Conservation (phyloP, 495 filamentous ascomycete species). For the Penicillium verhagenii region DNA sequence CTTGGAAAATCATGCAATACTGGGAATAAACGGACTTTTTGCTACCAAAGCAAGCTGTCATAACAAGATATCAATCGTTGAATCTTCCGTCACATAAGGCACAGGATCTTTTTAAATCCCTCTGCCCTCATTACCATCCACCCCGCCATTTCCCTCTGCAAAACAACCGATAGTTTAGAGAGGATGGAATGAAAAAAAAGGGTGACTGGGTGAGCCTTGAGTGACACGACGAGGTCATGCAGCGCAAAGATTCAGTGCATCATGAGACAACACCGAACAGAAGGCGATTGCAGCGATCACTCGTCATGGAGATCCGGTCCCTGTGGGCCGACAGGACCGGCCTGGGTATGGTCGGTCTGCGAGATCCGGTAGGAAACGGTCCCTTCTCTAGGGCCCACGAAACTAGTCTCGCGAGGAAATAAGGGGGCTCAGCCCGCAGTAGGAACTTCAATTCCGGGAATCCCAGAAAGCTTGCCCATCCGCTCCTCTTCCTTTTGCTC, state of each 20-base stretch:
- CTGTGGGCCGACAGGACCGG: slow-evolving; percentile 22
- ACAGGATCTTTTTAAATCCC: slow-evolving; percentile 14
- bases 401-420: slow-evolving; percentile 22
- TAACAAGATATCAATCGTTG: slow-evolving; percentile 35
- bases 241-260: slow-evolving; percentile 11
- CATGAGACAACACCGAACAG: slow-evolving; percentile 4
- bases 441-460: slow-evolving; percentile 23
- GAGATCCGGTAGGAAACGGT: slow-evolving; percentile 20
- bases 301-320: slow-evolving; percentile 27
- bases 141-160: slow-evolving; percentile 8
- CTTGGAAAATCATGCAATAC: slow-evolving; percentile 9
- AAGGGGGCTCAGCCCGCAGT: slow-evolving; percentile 31
- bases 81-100: slow-evolving; percentile 29
- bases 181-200: not conserved
- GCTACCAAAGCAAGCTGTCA: slow-evolving; percentile 33
- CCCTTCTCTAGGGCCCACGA: slow-evolving; percentile 32
- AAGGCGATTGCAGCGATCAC: slow-evolving; percentile 21
- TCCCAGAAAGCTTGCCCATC: slow-evolving; percentile 35
- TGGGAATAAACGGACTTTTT: slow-evolving; percentile 34
- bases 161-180: not conserved
- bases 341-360: slow-evolving; percentile 22
- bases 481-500: slow-evolving; percentile 47
- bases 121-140: slow-evolving; percentile 18
- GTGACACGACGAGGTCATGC: slow-evolving; percentile 17
- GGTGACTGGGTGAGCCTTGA: slow-evolving; percentile 7